Conservation (phyloP, 2,329 filamentous ascomycete species). For the Hyphodiscus sp. region DNA sequence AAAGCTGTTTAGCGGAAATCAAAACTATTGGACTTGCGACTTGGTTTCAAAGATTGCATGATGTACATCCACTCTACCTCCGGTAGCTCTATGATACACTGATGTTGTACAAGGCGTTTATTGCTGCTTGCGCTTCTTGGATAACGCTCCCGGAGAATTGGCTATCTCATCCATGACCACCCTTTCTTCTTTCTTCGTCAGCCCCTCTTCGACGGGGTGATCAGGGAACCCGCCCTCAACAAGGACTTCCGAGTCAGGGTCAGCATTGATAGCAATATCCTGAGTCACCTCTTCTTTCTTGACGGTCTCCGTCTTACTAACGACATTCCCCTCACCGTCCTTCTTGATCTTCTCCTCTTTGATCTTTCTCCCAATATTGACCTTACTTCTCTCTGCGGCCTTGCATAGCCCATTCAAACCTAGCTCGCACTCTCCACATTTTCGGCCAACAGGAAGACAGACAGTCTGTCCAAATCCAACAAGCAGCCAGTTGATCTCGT, state of each 20-base stretch:
- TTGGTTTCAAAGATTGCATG: too few species aligned
- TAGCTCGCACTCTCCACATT: conserved; percentile 81
- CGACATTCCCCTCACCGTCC: conserved; percentile 28
- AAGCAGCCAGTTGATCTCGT: conserved; percentile 66
- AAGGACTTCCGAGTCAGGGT: neutral
- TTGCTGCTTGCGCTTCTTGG: neutral
- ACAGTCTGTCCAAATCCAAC: conserved; percentile 69
- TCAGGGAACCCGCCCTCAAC: neutral
- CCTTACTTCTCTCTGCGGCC: conserved; percentile 60
- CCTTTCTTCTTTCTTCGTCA: neutral
- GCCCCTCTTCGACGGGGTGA: neutral
- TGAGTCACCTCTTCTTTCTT: conserved; percentile 32
- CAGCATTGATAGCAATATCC: conserved; percentile 23
- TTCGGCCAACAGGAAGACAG: conserved; percentile 57
- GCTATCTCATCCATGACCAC: neutral
- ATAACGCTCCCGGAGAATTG: neutral
- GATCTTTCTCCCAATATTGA: conserved; percentile 48
- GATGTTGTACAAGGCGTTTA: neutral
- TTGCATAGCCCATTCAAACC: conserved; percentile 71
- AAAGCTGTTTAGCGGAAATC: too few species aligned
- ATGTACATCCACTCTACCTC: too few species aligned
- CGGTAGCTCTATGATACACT: too few species aligned
- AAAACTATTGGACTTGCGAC: too few species aligned
- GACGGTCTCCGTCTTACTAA: conserved; percentile 28
- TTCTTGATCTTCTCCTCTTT: conserved; percentile 35